phyloP scores from a whole-genome alignment of 2,329 filamentous ascomycete genomes.

The Metarhizium humberi region DNA sequence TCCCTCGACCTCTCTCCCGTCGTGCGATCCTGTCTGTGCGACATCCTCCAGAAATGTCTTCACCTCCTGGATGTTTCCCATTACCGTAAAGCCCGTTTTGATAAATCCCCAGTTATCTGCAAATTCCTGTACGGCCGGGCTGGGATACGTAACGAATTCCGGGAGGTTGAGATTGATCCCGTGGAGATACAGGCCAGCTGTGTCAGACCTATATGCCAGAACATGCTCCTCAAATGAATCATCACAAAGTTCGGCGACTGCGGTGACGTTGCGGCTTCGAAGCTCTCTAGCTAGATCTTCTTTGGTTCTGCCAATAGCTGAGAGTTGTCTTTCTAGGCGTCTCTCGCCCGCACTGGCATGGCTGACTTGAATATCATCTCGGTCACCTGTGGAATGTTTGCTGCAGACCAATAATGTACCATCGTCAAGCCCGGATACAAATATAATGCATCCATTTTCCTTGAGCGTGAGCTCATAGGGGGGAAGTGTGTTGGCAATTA shows the following conservation, averaged over 20 bases:
- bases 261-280: conserved; percentile 75
- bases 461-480: conserved; percentile 96
- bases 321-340: conserved; percentile 74
- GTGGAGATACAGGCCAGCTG: conserved; percentile 87
- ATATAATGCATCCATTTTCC: conserved; percentile 99
- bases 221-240: conserved; percentile 97
- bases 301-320: conserved; percentile 66
- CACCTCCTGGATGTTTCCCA: conserved; percentile 65
- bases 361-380: conserved; percentile 62
- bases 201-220: conserved; percentile 72
- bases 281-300: conserved; percentile 69
- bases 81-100: conserved; percentile 72
- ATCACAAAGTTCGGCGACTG: conserved; percentile 92
- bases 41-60: conserved; percentile 74
- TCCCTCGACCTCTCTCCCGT: conserved; percentile 87
- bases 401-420: conserved; percentile 91
- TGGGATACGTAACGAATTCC: conserved; percentile 79
- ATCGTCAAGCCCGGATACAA: conserved; percentile 85
- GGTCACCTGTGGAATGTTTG: conserved; percentile 87
- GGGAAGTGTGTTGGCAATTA: conserved; percentile 64
- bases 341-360: conserved; percentile 78
- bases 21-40: conserved; percentile 81
- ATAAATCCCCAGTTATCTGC: conserved; percentile 90
- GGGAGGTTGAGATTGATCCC: conserved; percentile 95
- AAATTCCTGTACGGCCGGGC: conserved; percentile 75